Base-by-base conservation (phyloP, 202 grass and related monocot genomes). In the Hordeum pubiflorum region DNA sequence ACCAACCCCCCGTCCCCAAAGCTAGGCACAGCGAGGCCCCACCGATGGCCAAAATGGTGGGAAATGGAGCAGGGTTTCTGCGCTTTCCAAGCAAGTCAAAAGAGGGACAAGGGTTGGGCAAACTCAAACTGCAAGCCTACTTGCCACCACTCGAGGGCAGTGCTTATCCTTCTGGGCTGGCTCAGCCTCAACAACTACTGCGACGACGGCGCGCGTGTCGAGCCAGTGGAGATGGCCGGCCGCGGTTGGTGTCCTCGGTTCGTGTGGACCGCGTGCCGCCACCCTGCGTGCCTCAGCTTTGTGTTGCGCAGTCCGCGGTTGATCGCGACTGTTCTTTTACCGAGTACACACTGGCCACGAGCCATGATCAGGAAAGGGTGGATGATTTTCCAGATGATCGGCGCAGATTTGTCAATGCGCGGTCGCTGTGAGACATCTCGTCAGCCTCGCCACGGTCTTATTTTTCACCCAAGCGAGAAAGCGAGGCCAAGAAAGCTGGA, bases 1-100 rank as follows among this genome's bases (percentile, higher is more conserved):
- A 86, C 74, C 83, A 86, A 89, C 83, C 77, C 82, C 76, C 57
- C 7, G 13, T 46, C 24, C 39, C 33, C 15, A 15, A 58, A 32
- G 40, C 10, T 61, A n/a, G 43, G 9, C 32, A 13, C 78, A 41
- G 24, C 10, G 24, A 55, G 75, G 29, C 39, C 74, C 83, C 60
- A 62, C 79, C 65, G 23, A 7, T 6, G 31, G 31, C 4, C 31
- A 32, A 32, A 32, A 32, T 32, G 40, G 12, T 67, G 23, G 59
- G 39, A 58, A 39, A 32, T 18, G 65, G 13, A 50, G 57, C 6
- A 9, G 6, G 6, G 24, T 14, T 18, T 37, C 17, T 52, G 32
- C 2, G 65, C n/a, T 38, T 76, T 26, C 10, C 10, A 20, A 10
- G 20, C 20, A 7, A 15, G 82, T 85, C 78, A 82, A 85, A 48